Percentiles rank a stretch among this genome's conserved stretches.
phyloP scores from a whole-genome alignment of 768 basidiomycete species.

The Boletus tylopilopsis region DNA sequence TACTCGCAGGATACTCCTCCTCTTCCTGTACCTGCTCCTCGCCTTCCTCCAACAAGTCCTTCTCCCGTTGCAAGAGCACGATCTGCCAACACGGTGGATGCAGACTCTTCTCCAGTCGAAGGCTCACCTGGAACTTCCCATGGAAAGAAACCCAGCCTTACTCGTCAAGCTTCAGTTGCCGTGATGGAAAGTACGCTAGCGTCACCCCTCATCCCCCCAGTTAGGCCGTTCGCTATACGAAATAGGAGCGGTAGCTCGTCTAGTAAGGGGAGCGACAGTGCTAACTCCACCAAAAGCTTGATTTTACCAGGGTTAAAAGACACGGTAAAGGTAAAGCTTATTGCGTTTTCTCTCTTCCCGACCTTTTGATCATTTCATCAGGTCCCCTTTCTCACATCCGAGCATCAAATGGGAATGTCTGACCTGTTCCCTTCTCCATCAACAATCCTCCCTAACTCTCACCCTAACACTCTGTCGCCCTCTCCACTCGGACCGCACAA shows the following conservation, averaged over 20 bases:
- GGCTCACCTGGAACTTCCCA: slow-evolving; percentile 9
- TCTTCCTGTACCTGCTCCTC: slow-evolving; percentile 24
- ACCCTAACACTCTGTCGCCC: slow-evolving; percentile 35
- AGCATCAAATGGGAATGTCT: slow-evolving; percentile 62
- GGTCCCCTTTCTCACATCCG: slow-evolving; percentile 66
- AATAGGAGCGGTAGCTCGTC: slow-evolving; percentile 49
- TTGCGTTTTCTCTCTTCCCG: background rate
- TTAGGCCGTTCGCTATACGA: slow-evolving; percentile 44
- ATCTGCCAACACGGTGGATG: slow-evolving; percentile 30
- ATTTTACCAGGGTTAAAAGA: slow-evolving; percentile 65
- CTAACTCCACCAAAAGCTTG: slow-evolving; percentile 26
- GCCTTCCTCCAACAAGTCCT: slow-evolving; percentile 28
- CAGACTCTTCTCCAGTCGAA: slow-evolving; percentile 15
- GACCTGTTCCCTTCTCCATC: slow-evolving; percentile 75
- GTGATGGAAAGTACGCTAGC: slow-evolving; percentile 47
- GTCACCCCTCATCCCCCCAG: slow-evolving; percentile 39
- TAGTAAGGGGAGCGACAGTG: slow-evolving; percentile 36
- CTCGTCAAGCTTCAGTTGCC: slow-evolving; percentile 50
- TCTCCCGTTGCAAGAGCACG: slow-evolving; percentile 33
- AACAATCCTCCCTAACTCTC: slow-evolving; percentile 35
- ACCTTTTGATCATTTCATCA: slow-evolving; percentile 22
- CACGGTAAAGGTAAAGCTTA: slow-evolving; percentile 55
- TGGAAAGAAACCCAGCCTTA: slow-evolving; percentile 36
- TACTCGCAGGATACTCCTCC: slow-evolving; percentile 50
- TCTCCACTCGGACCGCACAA: slow-evolving; percentile 36